Evolutionary conservation across 331 rosid genomes (phyloP).

Genomic region (Phaseolus coccineus): DNA sequence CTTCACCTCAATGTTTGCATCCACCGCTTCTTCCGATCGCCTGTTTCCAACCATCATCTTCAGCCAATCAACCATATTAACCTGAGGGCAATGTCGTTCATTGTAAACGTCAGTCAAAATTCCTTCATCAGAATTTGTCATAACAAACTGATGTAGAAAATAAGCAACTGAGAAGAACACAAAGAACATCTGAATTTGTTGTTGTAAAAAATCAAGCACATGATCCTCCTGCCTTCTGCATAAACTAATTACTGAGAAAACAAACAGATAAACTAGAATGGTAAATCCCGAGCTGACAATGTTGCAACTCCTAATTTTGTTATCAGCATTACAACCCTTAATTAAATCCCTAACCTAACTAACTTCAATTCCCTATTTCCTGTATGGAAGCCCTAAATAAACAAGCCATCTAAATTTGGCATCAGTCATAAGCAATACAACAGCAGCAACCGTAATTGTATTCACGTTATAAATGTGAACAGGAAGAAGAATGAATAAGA

Average conservation of each 20-base stretch:
- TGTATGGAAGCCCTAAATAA: neutral
- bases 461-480: neutral
- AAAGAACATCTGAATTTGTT: neutral
- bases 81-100: conserved; percentile 56
- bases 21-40: conserved; percentile 89
- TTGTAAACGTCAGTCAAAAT: conserved; percentile 11
- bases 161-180: conserved; percentile 2
- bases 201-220: conserved; percentile 22
- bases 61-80: conserved; percentile 91
- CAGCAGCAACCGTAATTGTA: neutral
- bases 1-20: conserved; percentile 76
- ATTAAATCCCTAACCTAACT: neutral
- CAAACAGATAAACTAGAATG: neutral
- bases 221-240: neutral
- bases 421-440: neutral
- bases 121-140: conserved; percentile 14
- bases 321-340: no score
- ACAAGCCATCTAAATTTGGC: conserved; percentile 18
- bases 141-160: conserved; percentile 2
- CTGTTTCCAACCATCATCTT: conserved; percentile 96
- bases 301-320: neutral
- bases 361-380: conserved; percentile 14
- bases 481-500: conserved; percentile 3
- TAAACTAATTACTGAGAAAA: neutral
- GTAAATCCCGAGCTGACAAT: neutral